Evolutionary conservation across 208 protist species (phyloP), one percentile per base, ranked within the genome.

Genomic region (Balamuthia mandrillaris): DNA sequence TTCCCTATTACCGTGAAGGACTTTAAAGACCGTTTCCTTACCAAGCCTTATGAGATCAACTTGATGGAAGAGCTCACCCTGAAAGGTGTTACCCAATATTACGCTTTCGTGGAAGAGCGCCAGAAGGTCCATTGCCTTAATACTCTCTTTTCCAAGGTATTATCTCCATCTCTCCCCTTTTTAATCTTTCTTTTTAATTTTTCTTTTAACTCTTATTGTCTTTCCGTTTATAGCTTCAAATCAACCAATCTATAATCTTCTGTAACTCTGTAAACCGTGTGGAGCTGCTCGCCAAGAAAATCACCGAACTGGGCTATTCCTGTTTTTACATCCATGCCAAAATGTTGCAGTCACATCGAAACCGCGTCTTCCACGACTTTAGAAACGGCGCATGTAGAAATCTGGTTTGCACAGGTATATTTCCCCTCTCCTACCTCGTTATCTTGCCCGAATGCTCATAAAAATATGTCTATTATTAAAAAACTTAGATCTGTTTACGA

Each of bases 181-280:
- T n/a, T 86, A n/a, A n/a, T n/a, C 24, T 72, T 35, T 79, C 29
- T n/a, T 35, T 65, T 79, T n/a, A 61, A n/a, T 61, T 39, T 65
- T 79, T 16, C 4, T 14, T 79, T 56, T 66, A 16, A 10, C n/a
- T 21, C 45, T 9, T 78, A 12, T 66, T 24, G n/a, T n/a, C n/a
- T n/a, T n/a, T n/a, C n/a, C n/a, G n/a, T n/a, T n/a, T n/a, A 66
- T 41, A 97, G 88, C 94, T 99, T 14, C 95, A 98, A 88, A 99
- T 99, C 93, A 99, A 99, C 91, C 98, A 99, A 92, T 98, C 96
- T 21, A 99, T 99, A 87, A 99, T 99, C 86, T 99, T 99, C 91
- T 99, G 98, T 92, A 99, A 99, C 92, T 98, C 95, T 90, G 96
- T 98, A 33, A 98, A 98, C 90, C 95, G 98, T 65, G 98, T 99